A percentile compares a stretch with the other conserved stretches of the same genome.
Conservation (phyloP, 176 grass and related monocot genomes). For the Raddia guianensis region DNA sequence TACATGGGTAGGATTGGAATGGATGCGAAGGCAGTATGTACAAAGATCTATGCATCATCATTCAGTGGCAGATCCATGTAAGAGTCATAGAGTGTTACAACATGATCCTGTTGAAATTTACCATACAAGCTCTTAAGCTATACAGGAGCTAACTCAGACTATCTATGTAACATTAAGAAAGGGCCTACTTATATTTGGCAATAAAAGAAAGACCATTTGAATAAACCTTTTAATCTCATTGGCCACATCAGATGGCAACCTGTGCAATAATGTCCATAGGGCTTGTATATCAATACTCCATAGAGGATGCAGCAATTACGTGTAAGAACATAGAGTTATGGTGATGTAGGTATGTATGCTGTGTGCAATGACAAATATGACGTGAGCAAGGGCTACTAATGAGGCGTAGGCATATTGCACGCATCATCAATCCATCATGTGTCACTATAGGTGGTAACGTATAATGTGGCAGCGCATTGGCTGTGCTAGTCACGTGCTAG, state of each 20-base stretch:
- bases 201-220: not conserved
- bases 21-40: not conserved
- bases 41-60: not conserved
- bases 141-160: not conserved
- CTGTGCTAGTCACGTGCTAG: not conserved
- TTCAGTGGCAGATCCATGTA: not conserved
- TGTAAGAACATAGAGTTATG: not conserved
- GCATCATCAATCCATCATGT: not conserved
- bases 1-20: not conserved
- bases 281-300: not conserved
- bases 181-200: not conserved
- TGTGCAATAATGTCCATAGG: not conserved
- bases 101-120: not conserved
- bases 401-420: not conserved
- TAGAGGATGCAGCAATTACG: not conserved
- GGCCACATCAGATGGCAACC: not conserved
- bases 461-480: not conserved
- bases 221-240: not conserved
- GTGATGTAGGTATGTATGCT: not conserved
- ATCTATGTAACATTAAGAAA: not conserved
- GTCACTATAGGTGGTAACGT: not conserved
- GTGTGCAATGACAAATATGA: not conserved
- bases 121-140: not conserved
- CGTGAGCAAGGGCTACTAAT: not conserved
- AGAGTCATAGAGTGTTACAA: not conserved